Conservation (phyloP, 2,329 filamentous ascomycete genomes). For the Fusarium vanettenii region DNA sequence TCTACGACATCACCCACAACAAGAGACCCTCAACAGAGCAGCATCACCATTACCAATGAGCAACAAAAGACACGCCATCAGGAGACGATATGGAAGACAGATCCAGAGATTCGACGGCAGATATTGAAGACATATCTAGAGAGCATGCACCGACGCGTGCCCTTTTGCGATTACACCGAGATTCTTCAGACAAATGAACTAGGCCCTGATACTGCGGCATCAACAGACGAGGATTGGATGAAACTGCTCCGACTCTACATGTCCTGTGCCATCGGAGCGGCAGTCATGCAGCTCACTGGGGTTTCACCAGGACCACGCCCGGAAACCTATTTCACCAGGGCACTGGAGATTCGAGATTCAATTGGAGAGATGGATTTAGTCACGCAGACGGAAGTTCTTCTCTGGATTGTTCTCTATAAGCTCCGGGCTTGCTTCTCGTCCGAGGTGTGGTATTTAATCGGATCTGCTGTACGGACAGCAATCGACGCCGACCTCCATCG, state of each 20-base stretch:
- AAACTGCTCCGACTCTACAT: background rate
- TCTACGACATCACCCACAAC: background rate
- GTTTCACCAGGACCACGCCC: background rate
- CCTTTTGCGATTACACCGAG: background rate
- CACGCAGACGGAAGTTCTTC: background rate
- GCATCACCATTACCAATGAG: fast-evolving
- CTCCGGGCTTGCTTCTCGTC: background rate
- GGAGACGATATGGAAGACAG: background rate
- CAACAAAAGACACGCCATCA: background rate
- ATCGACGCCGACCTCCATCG: background rate
- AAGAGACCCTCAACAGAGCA: background rate
- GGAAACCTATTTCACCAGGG: background rate
- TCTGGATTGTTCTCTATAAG: background rate
- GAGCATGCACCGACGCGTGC: background rate
- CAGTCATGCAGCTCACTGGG: background rate
- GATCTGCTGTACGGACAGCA: background rate
- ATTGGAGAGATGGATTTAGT: background rate
- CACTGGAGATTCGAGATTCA: background rate
- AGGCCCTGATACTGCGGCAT: background rate
- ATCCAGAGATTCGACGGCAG: background rate
- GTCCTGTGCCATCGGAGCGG: background rate
- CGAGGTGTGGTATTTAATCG: background rate
- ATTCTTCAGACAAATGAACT: background rate
- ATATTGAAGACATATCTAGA: background rate
- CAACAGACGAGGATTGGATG: background rate